Percentiles rank a stretch among this genome's conserved stretches.
These are phyloP conservation scores for Epichloe aotearoae DNA, from an alignment of 2,329 filamentous ascomycete genomes.

Conservation along the genomic window DNA sequence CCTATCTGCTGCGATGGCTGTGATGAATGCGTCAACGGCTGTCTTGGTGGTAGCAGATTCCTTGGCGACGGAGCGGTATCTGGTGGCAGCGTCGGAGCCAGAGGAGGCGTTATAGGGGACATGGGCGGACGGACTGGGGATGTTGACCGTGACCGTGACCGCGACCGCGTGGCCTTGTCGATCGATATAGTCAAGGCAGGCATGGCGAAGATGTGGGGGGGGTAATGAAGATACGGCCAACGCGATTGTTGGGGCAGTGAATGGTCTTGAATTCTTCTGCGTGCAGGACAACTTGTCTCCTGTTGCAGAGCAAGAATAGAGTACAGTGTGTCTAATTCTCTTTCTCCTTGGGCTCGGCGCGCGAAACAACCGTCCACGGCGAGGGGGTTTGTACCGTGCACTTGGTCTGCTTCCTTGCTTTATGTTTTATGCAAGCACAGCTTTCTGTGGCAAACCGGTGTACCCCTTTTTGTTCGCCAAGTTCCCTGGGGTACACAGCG, in stretches of 20 bases:
- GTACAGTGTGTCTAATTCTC: too few relatives aligned
- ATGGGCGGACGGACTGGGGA: constrained; percentile 37
- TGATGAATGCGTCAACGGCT: constrained; percentile 29
- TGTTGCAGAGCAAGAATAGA: too few relatives aligned
- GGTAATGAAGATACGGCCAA: neutral
- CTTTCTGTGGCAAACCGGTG: too few relatives aligned
- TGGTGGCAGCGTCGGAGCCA: constrained; percentile 23
- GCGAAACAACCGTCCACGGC: neutral
- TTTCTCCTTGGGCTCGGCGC: too few relatives aligned
- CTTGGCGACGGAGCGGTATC: constrained; percentile 7
- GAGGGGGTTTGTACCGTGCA: neutral
- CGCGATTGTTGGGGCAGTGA: neutral
- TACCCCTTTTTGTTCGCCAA: too few relatives aligned
- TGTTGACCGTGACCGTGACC: constrained; percentile 16
- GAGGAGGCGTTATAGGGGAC: constrained; percentile 41
- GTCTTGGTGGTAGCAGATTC: constrained; percentile 15
- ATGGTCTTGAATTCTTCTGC: neutral
- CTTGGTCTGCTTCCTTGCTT: neutral
- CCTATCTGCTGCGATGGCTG: constrained; percentile 26
- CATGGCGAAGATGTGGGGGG: constrained; percentile 10
- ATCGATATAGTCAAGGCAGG: constrained; percentile 20
- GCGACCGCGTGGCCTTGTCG: constrained; percentile 15
- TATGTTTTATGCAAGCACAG: neutral
- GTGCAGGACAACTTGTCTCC: too few relatives aligned
- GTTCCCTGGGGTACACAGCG: too few relatives aligned